Base-by-base conservation (phyloP, 768 basidiomycete species). In the Trametopsis cervina region DNA sequence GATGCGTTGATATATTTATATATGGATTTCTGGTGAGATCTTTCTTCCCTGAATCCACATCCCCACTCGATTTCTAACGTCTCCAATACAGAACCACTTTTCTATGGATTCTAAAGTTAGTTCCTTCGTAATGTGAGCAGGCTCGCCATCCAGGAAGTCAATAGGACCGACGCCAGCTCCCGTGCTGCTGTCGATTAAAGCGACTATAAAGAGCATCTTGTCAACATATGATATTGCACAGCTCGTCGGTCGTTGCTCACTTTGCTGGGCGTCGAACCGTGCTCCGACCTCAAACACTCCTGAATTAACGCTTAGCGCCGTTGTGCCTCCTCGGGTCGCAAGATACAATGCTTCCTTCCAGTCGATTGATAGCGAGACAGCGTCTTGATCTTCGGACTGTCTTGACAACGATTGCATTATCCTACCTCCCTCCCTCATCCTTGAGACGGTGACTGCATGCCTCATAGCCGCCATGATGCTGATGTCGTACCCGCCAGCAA, bases 11-110 rank as follows among this genome's bases (percentile, higher is more conserved):
- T 33, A 33, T 33, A 7, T 7, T 33, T 33, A 33, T 33, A n/a
- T n/a, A n/a, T 33, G 29, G 29, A 33, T 33, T 7, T 33, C 35
- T 20, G 27, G 47, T 38, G 33, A 38, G n/a, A 41, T 36, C 37
- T 39, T 10, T 13, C 35, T 54, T 3, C 90, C 89, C 63, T 89
- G 88, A 2, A 93, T 74, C 86, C 89, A 95, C 63, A 91, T 72
- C 2, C 65, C 69, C 1, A 49, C 57, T 17, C 88, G 74, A 64
- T 93, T 93, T 43, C 75, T 71, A 4, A 58, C 58, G 58, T 88
- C 82, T 0, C 91, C 91, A 36, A 85, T 60, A 56, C 87, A 88
- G 89, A 89, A 94, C 92, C 92, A 93, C 60, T 85, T 89, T 64
- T 94, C 92, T 20, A 93, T 54, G 65, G 78, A 68, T 43, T 83